Evolutionary conservation across 352 stramenopile species (phyloP).

Genomic region (Pythium guiyangense): DNA sequence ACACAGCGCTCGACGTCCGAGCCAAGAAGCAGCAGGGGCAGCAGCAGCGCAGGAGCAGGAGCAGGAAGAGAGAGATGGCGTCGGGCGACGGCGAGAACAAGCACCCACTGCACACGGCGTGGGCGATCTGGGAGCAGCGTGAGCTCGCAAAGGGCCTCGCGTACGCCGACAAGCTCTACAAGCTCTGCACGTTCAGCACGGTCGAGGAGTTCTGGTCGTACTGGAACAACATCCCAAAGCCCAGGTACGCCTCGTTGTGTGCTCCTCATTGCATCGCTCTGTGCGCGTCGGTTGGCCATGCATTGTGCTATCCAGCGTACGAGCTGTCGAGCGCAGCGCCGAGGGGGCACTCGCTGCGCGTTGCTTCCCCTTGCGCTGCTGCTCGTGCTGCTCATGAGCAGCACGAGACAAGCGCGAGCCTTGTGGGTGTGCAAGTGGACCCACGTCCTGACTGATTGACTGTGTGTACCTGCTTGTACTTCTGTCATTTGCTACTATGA

Average conservation of each 20-base stretch:
- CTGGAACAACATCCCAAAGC: constrained; percentile 89
- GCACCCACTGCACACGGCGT: constrained; percentile 78
- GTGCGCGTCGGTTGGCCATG: not conserved
- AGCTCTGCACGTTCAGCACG: constrained; percentile 82
- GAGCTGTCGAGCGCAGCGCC: no score
- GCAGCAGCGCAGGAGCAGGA: not conserved
- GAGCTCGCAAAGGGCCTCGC: constrained; percentile 73
- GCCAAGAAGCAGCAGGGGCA: constrained; percentile 2
- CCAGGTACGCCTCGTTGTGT: constrained; percentile 36
- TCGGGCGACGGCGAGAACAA: constrained; percentile 44
- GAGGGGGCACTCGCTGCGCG: not conserved
- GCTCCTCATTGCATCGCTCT: not conserved
- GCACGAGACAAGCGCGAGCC: no score
- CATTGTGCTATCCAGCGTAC: no score
- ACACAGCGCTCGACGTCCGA: not conserved
- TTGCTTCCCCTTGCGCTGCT: not conserved
- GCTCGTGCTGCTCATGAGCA: not conserved
- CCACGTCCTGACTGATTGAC: not conserved
- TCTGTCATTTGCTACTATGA: no score
- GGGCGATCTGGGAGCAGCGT: constrained; percentile 85
- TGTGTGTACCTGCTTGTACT: not conserved
- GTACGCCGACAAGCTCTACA: constrained; percentile 85
- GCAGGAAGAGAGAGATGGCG: constrained; percentile 24
- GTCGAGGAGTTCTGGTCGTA: constrained; percentile 90
- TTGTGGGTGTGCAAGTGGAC: no score